A percentile compares a stretch with the other conserved stretches of the same genome.
phyloP scores from a whole-genome alignment of 139 green algal genomes.

The Haematococcus sp. region DNA sequence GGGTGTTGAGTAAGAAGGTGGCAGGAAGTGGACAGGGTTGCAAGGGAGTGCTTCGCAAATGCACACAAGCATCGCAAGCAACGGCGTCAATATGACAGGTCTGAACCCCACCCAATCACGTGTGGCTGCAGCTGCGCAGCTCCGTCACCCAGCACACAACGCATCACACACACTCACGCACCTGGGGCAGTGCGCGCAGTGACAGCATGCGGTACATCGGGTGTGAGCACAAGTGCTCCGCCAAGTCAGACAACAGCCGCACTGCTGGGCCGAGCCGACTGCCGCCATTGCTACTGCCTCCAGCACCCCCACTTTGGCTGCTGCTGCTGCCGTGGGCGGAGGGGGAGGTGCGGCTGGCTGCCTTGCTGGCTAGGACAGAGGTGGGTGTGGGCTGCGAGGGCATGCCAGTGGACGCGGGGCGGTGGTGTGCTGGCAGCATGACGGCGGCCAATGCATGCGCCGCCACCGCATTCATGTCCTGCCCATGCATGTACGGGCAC shows the following conservation, averaged over 20 bases:
- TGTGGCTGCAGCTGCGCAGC: no score
- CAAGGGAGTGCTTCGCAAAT: no score
- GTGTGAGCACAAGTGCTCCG: constrained; percentile 60
- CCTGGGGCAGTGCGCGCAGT: constrained; percentile 51
- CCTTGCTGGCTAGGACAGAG: no score
- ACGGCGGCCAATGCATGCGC: constrained; percentile 46
- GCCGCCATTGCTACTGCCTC: constrained; percentile 1
- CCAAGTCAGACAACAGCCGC: constrained; percentile 50
- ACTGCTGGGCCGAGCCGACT: constrained; percentile 8
- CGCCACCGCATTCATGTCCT: constrained; percentile 76
- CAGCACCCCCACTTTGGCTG: neutral
- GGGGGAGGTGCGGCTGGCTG: neutral
- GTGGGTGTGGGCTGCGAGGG: neutral
- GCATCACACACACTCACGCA: no score
- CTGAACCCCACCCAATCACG: no score
- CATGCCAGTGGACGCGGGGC: neutral
- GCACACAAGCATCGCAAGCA: no score
- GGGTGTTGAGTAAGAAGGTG: neutral
- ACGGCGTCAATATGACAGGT: no score
- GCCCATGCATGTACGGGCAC: no score
- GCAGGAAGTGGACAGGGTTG: no score
- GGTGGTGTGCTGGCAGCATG: constrained; percentile 48
- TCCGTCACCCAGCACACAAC: no score
- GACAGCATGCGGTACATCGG: constrained; percentile 55
- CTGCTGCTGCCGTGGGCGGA: neutral